Evolutionary conservation across 2,329 filamentous ascomycete species (phyloP), one percentile per base, ranked within the genome.

Genomic region (Aureobasidium sp.): DNA sequence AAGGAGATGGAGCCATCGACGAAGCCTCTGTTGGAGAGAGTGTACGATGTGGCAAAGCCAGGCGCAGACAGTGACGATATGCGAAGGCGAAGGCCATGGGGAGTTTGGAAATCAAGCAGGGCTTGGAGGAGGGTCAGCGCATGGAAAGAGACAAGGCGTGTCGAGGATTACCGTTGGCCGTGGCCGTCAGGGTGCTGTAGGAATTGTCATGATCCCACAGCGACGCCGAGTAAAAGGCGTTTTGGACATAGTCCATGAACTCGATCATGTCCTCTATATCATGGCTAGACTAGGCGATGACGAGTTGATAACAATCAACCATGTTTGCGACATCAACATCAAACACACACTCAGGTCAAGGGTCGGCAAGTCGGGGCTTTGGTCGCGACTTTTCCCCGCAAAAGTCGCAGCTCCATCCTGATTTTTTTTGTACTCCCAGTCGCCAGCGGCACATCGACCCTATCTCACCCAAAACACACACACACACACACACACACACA

Each of bases 1-100:
- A 97, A 99, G 15, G 92, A 95, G 61, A 99, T 83, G n/a, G 91
- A 96, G 71, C 94, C 94, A 76, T 97, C 93, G 55, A 99, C 92
- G 37, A 95, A 81, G 62, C 93, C 94, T 17, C 95, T 83, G 43
- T 87, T 95, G 63, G 91, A 90, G 46, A 99, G 83, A 43, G 90
- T 88, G 74, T 99, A 99, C 38, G 91, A 93, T 17, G 92, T 95
- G 25, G 92, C 93, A 69, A 97, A 96, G 73, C 96, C 90, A 9
- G 90, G 87, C 19, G 92, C 92, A 8, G 92, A 90, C 31, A 99
- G 86, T 8, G 94, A 95, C 8, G 93, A 96, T 61, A 97, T 83
- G 61, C 90, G 90, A 57, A 99, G 79, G 62, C 90, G 87, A 50
- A 97, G 77, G 58, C 94, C 91, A 38, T 85, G 84, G 2, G 94